These are phyloP conservation scores for Eucalyptus fibrosa DNA, from an alignment of 345 rosid genomes.

Conservation along the genomic window DNA sequence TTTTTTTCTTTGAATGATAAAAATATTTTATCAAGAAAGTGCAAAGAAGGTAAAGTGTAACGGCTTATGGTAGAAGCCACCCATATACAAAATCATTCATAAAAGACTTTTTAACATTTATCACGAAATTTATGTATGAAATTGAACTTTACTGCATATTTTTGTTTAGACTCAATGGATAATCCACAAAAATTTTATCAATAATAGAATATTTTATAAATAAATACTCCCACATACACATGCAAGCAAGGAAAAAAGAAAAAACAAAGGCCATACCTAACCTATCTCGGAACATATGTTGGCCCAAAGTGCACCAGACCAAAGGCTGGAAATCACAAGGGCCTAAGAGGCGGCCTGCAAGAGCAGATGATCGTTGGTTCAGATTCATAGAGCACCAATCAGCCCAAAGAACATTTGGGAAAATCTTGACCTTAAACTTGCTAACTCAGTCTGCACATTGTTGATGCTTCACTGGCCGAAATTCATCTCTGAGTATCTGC, in stretches of 20 bases:
- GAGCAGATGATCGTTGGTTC: slow-evolving; percentile 16
- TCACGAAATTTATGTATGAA: neutral
- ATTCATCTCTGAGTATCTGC: slow-evolving; percentile 73
- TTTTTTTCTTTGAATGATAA: neutral
- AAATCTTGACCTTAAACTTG: slow-evolving; percentile 23
- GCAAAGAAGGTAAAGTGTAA: neutral
- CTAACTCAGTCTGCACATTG: slow-evolving; percentile 12
- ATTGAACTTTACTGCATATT: neutral
- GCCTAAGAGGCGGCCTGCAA: slow-evolving; percentile 40
- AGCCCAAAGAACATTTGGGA: neutral
- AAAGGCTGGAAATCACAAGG: slow-evolving; percentile 48
- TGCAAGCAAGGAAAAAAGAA: neutral
- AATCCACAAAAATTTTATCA: neutral
- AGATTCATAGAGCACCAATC: slow-evolving; percentile 3
- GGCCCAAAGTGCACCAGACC: slow-evolving; percentile 51
- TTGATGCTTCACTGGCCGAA: slow-evolving; percentile 49
- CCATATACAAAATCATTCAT: neutral
- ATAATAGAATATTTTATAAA: neutral
- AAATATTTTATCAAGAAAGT: neutral
- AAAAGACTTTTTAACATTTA: neutral
- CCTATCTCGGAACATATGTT: slow-evolving; percentile 25
- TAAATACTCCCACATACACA: neutral
- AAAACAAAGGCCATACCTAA: slow-evolving; percentile 25
- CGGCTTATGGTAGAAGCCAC: neutral
- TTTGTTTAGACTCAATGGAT: neutral